Evolutionary conservation across 192 early-diverging fungal genomes (phyloP).

Genomic region (Coemansia sp.): DNA sequence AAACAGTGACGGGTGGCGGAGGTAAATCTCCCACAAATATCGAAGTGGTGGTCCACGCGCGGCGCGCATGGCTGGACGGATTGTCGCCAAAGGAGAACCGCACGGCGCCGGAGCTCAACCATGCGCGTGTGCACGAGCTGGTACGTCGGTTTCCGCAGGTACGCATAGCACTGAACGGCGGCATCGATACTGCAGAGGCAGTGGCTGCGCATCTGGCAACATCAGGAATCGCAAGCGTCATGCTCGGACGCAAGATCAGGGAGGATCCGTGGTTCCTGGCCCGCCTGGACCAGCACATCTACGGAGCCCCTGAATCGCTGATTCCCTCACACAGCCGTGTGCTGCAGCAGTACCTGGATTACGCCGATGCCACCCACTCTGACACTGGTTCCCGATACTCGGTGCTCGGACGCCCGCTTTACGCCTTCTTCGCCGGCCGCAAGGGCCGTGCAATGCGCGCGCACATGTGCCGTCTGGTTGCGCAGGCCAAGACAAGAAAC

Average conservation of each 20-base stretch:
- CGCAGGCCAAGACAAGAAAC: neutral
- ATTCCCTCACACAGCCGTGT: constrained; percentile 18
- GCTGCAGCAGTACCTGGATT: constrained; percentile 26
- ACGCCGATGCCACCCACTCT: constrained; percentile 33
- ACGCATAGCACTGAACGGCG: constrained; percentile 67
- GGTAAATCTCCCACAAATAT: neutral
- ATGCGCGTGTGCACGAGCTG: constrained; percentile 61
- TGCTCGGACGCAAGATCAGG: constrained; percentile 72
- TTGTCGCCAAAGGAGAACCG: constrained; percentile 71
- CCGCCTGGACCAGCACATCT: constrained; percentile 54
- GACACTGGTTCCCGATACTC: constrained; percentile 35
- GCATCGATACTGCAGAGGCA: constrained; percentile 57
- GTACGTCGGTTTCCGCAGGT: constrained; percentile 58
- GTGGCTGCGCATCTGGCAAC: constrained; percentile 50
- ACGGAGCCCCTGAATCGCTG: constrained; percentile 9
- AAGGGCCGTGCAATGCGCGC: constrained; percentile 31
- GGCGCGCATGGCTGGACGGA: constrained; percentile 67
- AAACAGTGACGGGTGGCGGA: constrained; percentile 11
- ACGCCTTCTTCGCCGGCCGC: constrained; percentile 37
- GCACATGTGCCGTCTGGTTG: constrained; percentile 14
- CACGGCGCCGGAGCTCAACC: constrained; percentile 63
- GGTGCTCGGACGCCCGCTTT: constrained; percentile 38
- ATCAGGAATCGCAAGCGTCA: constrained; percentile 60
- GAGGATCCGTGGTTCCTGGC: constrained; percentile 69
- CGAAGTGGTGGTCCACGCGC: constrained; percentile 67